Conservation (phyloP, 768 basidiomycete genomes). For the Ramaria rubella region DNA sequence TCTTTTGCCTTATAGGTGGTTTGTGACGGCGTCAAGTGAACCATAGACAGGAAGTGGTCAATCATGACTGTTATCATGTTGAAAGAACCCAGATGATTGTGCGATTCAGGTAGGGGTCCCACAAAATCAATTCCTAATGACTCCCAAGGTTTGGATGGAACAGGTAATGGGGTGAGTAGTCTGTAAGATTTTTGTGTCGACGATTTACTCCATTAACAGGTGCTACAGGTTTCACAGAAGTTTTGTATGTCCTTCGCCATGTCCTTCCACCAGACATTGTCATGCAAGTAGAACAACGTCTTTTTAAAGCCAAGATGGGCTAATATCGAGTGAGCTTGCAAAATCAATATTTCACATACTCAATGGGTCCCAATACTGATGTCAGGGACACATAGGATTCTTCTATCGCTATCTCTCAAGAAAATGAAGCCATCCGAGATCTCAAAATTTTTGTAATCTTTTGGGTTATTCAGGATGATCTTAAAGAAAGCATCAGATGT, state of each 20-base stretch:
- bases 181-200: constrained; percentile 20
- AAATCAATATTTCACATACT: constrained; percentile 12
- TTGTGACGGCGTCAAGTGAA: constrained; percentile 24
- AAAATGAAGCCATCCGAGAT: constrained; percentile 12
- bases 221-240: constrained; percentile 23
- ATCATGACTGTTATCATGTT: constrained; percentile 24
- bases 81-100: constrained; percentile 18
- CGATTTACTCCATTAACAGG: constrained; percentile 18
- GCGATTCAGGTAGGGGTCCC: constrained; percentile 18
- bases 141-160: constrained; percentile 23
- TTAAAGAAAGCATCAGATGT: constrained; percentile 22
- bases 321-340: constrained; percentile 27
- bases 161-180: constrained; percentile 19
- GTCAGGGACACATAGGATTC: constrained; percentile 13
- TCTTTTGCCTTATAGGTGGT: constrained; percentile 27
- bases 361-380: too few relatives aligned
- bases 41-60: constrained; percentile 17
- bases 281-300: constrained; percentile 28
- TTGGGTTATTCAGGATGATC: constrained; percentile 15
- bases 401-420: background rate
- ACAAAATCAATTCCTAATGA: constrained; percentile 25
- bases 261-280: too few relatives aligned
- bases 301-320: constrained; percentile 33
- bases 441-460: constrained; percentile 7
- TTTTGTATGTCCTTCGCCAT: constrained; percentile 22